phyloP scores from a whole-genome alignment of 1,139 yeast genomes.

The Lodderomyces parapsilosis region DNA sequence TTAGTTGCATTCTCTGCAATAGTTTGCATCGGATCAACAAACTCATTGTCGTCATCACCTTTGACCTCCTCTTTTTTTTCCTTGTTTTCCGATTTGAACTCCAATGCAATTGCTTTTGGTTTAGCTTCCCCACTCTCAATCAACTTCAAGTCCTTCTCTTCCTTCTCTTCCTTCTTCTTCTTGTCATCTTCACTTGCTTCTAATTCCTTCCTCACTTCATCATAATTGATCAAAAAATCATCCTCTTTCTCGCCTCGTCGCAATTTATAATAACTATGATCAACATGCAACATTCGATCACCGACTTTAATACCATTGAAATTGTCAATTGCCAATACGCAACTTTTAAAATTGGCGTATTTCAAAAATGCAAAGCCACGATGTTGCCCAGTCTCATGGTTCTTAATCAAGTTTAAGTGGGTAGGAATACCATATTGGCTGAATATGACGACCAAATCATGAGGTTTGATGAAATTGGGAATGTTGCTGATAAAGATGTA shows the following conservation, averaged over 20 bases:
- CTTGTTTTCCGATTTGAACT: neutral
- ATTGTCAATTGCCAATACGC: slow-evolving; percentile 86
- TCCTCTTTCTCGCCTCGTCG: slow-evolving; percentile 53
- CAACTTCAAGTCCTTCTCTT: neutral
- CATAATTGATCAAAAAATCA: slow-evolving; percentile 36
- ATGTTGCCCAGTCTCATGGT: slow-evolving; percentile 57
- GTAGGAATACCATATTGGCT: slow-evolving; percentile 91
- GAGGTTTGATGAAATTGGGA: slow-evolving; percentile 62
- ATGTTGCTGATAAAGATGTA: slow-evolving; percentile 67
- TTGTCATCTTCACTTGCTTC: no score
- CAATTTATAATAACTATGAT: slow-evolving; percentile 69
- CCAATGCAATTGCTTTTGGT: neutral
- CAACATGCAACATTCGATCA: slow-evolving; percentile 64
- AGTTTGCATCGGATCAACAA: slow-evolving; percentile 21
- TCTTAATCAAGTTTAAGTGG: slow-evolving; percentile 70
- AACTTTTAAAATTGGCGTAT: slow-evolving; percentile 78
- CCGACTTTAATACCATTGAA: slow-evolving; percentile 68
- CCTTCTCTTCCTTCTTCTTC: slow-evolving; percentile 3
- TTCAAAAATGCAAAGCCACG: slow-evolving; percentile 81
- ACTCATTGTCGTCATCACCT: slow-evolving; percentile 12
- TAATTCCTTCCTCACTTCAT: slow-evolving; percentile 18
- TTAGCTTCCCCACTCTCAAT: neutral
- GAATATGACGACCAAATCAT: slow-evolving; percentile 74
- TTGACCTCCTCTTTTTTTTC: slow-evolving; percentile 5
- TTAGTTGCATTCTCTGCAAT: slow-evolving; percentile 13